A percentile compares a stretch with the other conserved stretches of the same genome.
Conservation (phyloP, 257 asterid species). For the Solanum clarkiae region DNA sequence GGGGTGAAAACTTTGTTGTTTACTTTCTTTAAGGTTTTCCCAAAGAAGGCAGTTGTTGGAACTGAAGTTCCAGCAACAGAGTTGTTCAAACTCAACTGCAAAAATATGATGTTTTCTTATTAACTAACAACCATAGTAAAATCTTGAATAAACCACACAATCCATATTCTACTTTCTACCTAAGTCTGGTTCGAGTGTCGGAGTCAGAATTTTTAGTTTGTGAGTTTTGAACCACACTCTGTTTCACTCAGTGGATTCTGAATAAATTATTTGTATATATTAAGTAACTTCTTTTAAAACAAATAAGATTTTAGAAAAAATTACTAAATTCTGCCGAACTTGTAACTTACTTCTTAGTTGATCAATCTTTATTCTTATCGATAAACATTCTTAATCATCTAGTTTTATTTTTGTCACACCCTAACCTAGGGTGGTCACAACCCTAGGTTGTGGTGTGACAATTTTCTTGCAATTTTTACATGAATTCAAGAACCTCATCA, state of each 20-base stretch:
- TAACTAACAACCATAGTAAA: not conserved
- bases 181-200: not conserved
- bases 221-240: not conserved
- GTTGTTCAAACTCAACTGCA: constrained; percentile 26
- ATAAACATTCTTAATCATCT: not conserved
- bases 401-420: too few relatives aligned
- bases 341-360: not conserved
- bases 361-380: too few relatives aligned
- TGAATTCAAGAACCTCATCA: too few relatives aligned
- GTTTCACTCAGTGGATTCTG: not conserved
- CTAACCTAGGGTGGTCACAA: too few relatives aligned
- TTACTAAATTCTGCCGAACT: not conserved
- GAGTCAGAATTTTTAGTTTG: not conserved
- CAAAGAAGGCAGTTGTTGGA: constrained; percentile 19
- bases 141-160: not conserved
- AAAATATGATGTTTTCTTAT: not conserved
- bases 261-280: not conserved
- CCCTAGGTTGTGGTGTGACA: too few relatives aligned
- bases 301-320: not conserved
- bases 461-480: too few relatives aligned
- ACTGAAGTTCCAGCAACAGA: constrained; percentile 9
- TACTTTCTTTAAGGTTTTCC: constrained; percentile 11
- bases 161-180: not conserved
- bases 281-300: not conserved
- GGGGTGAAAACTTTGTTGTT: not conserved